phyloP scores from a whole-genome alignment of 352 stramenopile genomes.

The Lagenidium giganteum region DNA sequence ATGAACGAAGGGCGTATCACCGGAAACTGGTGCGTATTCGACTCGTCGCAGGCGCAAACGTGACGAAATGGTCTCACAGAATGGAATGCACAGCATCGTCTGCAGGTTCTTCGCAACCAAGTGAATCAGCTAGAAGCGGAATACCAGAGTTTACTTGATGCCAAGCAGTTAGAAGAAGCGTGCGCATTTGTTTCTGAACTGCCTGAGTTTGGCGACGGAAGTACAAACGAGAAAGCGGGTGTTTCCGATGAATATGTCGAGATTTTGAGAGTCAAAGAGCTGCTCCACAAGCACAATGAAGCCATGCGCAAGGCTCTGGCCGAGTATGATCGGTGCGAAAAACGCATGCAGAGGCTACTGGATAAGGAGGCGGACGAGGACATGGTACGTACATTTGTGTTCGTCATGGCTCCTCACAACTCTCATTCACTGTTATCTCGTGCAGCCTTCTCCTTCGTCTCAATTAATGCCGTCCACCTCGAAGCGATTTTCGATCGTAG shows the following conservation, averaged over 20 bases:
- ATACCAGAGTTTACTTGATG: background rate
- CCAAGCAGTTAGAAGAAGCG: background rate
- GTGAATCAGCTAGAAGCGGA: background rate
- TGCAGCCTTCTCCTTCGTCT: too few relatives aligned
- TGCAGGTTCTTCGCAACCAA: background rate
- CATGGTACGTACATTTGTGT: too few relatives aligned
- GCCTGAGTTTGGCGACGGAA: background rate
- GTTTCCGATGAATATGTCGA: background rate
- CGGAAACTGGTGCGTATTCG: slow-evolving; percentile 12
- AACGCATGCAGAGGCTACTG: too few relatives aligned
- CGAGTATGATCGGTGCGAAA: slow-evolving; percentile 9
- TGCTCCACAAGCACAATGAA: slow-evolving; percentile 13
- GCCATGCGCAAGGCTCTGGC: slow-evolving; percentile 8
- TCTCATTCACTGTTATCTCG: too few relatives aligned
- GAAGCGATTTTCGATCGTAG: too few relatives aligned
- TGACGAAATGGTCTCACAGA: background rate
- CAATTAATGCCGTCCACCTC: too few relatives aligned
- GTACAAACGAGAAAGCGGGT: background rate
- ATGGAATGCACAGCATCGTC: background rate
- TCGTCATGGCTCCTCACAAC: too few relatives aligned
- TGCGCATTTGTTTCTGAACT: background rate
- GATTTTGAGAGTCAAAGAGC: background rate
- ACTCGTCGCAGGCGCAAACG: background rate
- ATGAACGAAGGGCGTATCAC: slow-evolving; percentile 17
- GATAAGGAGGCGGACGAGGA: too few relatives aligned